phyloP scores from a whole-genome alignment of 2,329 filamentous ascomycete species.

The Trichoderma polysporum region DNA sequence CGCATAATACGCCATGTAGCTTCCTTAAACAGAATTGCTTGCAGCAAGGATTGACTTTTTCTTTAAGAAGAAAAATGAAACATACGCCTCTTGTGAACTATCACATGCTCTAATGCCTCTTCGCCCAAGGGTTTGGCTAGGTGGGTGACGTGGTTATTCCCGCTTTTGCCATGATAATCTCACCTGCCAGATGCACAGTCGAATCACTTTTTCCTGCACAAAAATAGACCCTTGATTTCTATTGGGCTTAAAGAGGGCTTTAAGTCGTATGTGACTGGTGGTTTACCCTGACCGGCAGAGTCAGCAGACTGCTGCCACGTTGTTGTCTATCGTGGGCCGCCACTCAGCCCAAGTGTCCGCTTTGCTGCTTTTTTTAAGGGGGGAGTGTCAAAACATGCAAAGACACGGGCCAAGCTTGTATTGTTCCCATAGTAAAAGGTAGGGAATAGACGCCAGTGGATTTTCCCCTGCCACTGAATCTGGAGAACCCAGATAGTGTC shows the following conservation, averaged over 20 bases:
- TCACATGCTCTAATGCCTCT: neutral
- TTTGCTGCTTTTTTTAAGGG: neutral
- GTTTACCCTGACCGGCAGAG: slow-evolving; percentile 2
- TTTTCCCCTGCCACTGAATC: neutral
- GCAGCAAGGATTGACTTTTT: neutral
- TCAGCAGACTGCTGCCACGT: slow-evolving; percentile 17
- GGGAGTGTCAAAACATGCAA: neutral
- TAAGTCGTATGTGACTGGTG: slow-evolving; percentile 11
- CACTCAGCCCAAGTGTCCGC: neutral
- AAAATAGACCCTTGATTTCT: neutral
- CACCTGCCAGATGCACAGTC: neutral
- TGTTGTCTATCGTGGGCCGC: slow-evolving; percentile 10
- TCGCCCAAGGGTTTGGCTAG: neutral
- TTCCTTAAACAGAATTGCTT: slow-evolving; percentile 11
- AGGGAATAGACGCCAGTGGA: neutral
- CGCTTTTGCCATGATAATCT: slow-evolving; percentile 1
- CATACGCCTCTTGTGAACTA: neutral
- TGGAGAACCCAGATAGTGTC: neutral
- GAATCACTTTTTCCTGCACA: neutral
- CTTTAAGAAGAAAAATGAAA: neutral
- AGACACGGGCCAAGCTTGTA: neutral
- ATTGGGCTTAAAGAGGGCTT: neutral
- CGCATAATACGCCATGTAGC: neutral
- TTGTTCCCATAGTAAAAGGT: neutral
- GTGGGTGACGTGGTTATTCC: slow-evolving; percentile 8